Base-by-base conservation (phyloP, 2,329 filamentous ascomycete genomes). In the Xylaria arbuscula region DNA sequence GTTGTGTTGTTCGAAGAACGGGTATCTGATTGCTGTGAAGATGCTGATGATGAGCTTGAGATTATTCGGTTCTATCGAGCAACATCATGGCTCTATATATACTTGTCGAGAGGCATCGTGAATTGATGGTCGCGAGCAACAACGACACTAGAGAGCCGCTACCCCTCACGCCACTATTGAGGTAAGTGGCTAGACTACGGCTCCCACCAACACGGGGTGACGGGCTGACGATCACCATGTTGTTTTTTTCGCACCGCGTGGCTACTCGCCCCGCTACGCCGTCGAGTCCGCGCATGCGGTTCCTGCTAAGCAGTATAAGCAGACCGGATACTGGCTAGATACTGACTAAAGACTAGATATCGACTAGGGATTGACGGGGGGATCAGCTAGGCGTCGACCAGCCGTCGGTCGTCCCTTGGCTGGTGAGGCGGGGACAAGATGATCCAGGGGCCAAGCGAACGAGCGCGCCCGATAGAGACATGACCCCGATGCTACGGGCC, bases 101-200 rank as follows among this genome's bases (percentile, higher is more conserved):
- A 67, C 51, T 50, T 22, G 4, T 2, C 22, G 19, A 42, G 54
- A 56, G n/a, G 54, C 64, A 56, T 67, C 40, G 32, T 40, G 22
- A 36, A 57, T 42, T 54, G 53, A 24, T 54, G 34, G 15, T 48
- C 2, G 19, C 13, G 22, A 53, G 24, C 22, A 56, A 2, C 13
- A 50, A 50, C 22, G 11, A 59, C 17, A 51, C 36, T 42, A 28
- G 28, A 62, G 54, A 58, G 54, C 38, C 58, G 50, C 40, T 66
- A 66, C 67, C 67, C 67, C 67, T 69, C 66, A 69, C 57, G 53
- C 54, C 53, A 55, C 54, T 40, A 53, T 64, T 42, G 45, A 48
- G 45, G 42, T 50, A 40, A 15, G 50, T 57, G 55, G 22, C 55
- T 57, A 57, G 55, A 32, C 54, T 19, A 45, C 45, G n/a, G 19